Base-by-base conservation (phyloP, 306 rosid genomes). In the Acacia crassicarpa region DNA sequence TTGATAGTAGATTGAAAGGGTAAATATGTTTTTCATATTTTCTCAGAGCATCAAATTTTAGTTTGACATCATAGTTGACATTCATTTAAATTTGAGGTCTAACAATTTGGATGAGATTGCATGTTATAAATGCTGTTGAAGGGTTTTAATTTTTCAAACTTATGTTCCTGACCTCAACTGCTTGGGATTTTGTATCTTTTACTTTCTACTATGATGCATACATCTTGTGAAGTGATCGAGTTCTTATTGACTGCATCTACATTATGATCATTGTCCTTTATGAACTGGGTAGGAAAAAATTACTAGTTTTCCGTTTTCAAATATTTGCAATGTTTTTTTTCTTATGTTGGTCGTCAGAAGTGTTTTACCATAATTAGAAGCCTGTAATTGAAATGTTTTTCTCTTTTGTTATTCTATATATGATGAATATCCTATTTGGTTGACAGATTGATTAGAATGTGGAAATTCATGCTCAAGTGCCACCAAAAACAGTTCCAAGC, bases 401-500 rank as follows among this genome's bases (percentile, higher is more conserved):
- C 19, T 80, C 45, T 75, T 27, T 58, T 5, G 23, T 79, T 27
- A 45, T 23, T 81, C 68, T 84, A 19, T 16, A 53, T 76, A 44
- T 83, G 84, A 80, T 49, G 6, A 88, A 62, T 82, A 49, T 25
- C 61, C 72, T 75, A n/a, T 79, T 80, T 76, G 67, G 67, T 86
- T 41, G 78, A 83, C 92, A 96, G 99, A 82, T 93, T 94, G 88
- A 88, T 86, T 75, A 96, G 86, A 89, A 96, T 96, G 99, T 96
- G 99, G 99, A 89, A 87, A 54, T 91, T 91, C 88, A 92, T 96
- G 93, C 91, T 93, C 48, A 92, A 88, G 63, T 93, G 98, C 84
- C 99, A 96, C 85, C 94, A 92, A 86, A 96, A 92, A 84, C 99
- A 96, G 86, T 92, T 93, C 81, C 92, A 90, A 83, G 95, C 97